Evolutionary conservation across 208 protist species (phyloP).

Genomic region (Trichomonas tenax): DNA sequence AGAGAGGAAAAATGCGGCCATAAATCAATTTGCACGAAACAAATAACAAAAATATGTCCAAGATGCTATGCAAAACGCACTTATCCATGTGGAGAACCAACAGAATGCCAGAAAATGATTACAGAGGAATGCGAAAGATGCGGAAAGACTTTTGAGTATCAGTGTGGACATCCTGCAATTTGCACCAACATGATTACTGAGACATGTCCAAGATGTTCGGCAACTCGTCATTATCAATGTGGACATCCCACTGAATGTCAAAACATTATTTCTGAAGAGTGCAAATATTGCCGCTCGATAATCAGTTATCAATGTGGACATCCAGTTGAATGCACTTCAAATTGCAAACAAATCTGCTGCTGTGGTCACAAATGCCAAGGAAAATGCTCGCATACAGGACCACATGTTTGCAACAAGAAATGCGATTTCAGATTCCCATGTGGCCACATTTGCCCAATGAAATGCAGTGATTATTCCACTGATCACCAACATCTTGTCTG

Average conservation of each 20-base stretch:
- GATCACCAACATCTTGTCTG: background rate
- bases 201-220: background rate
- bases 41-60: background rate
- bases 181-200: background rate
- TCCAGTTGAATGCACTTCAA: background rate
- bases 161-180: background rate
- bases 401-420: background rate
- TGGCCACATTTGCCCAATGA: background rate
- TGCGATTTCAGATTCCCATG: background rate
- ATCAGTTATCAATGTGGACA: background rate
- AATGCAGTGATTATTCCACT: background rate
- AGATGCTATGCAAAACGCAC: background rate
- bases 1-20: too few relatives aligned
- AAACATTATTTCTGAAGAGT: background rate
- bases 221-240: background rate
- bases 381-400: background rate
- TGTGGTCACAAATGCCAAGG: background rate
- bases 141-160: background rate
- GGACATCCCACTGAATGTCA: background rate
- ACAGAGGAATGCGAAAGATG: background rate
- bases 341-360: background rate
- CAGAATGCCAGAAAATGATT: background rate
- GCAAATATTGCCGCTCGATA: background rate
- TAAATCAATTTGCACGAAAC: too few relatives aligned
- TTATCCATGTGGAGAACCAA: too few relatives aligned